Percentiles rank a stretch among this genome's conserved stretches.
phyloP scores from a whole-genome alignment of 768 basidiomycete species.

The Rickenella mellea region DNA sequence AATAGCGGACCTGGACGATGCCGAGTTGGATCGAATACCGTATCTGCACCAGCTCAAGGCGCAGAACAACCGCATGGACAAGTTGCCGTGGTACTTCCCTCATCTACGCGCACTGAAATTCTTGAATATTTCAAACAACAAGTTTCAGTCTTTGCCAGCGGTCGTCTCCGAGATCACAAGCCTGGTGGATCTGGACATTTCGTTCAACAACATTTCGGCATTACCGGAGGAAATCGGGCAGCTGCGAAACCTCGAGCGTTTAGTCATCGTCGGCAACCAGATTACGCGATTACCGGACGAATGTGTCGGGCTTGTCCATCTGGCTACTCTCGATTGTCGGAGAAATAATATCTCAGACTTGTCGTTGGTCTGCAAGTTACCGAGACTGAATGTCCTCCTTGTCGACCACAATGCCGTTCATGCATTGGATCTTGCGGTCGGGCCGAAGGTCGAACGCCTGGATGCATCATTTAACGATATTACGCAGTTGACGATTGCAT shows the following conservation, averaged over 20 bases:
- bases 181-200: constrained; percentile 84
- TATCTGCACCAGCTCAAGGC: constrained; percentile 60
- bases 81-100: constrained; percentile 78
- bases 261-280: constrained; percentile 82
- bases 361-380: constrained; percentile 55
- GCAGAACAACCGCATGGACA: constrained; percentile 88
- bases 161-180: constrained; percentile 64
- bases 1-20: constrained; percentile 81
- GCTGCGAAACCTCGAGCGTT: constrained; percentile 55
- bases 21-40: constrained; percentile 68
- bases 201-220: constrained; percentile 82
- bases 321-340: constrained; percentile 73
- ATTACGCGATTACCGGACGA: constrained; percentile 62
- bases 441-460: constrained; percentile 53
- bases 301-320: constrained; percentile 42
- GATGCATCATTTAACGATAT: constrained; percentile 86
- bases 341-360: constrained; percentile 79
- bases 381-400: constrained; percentile 53
- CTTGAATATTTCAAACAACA: constrained; percentile 95
- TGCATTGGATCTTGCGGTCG: constrained; percentile 69
- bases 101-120: constrained; percentile 59
- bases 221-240: constrained; percentile 75
- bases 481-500: constrained; percentile 56
- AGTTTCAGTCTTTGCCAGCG: constrained; percentile 65
- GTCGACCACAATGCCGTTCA: constrained; percentile 82